A percentile compares a stretch with the other conserved stretches of the same genome.
These are phyloP conservation scores for Lasiosphaeria miniovina DNA, from an alignment of 495 filamentous ascomycete genomes.

Conservation along the genomic window DNA sequence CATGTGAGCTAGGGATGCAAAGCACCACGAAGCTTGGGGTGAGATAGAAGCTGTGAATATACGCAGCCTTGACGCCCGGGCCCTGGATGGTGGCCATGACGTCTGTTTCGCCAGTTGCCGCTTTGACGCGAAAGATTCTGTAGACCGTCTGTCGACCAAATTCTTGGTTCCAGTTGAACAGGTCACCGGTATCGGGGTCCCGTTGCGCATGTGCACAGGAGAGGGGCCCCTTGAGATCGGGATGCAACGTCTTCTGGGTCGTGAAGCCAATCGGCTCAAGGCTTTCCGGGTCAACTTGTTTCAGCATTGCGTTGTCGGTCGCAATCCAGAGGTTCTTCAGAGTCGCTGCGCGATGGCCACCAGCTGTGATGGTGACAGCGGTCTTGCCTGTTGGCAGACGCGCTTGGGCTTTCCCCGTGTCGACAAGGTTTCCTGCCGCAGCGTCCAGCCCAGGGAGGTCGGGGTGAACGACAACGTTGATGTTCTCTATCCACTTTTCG, in stretches of 20 bases:
- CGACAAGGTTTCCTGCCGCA: constrained; percentile 26
- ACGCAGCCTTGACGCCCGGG: constrained; percentile 49
- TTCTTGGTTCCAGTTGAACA: constrained; percentile 74
- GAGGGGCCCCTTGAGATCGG: constrained; percentile 58
- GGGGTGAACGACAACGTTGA: constrained; percentile 61
- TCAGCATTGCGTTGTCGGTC: constrained; percentile 56
- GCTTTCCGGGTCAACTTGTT: constrained; percentile 63
- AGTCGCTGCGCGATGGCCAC: constrained; percentile 22
- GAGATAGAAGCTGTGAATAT: constrained; percentile 72
- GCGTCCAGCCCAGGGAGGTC: constrained; percentile 50
- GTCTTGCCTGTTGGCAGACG: background rate
- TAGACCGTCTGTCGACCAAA: constrained; percentile 43
- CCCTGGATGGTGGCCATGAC: constrained; percentile 65
- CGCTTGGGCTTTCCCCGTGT: background rate
- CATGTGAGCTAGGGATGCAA: constrained; percentile 56
- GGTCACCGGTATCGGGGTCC: constrained; percentile 67
- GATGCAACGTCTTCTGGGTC: constrained; percentile 58
- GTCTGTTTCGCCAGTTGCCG: constrained; percentile 58
- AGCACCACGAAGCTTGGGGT: constrained; percentile 64
- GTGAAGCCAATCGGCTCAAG: constrained; percentile 65
- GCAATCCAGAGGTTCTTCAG: constrained; percentile 54
- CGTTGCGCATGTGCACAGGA: constrained; percentile 65
- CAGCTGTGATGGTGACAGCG: background rate
- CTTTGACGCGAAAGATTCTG: constrained; percentile 61
- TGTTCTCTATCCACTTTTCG: constrained; percentile 38